Evolutionary conservation across 2,329 filamentous ascomycete species (phyloP).

Genomic region (Diaporthe humulicola): DNA sequence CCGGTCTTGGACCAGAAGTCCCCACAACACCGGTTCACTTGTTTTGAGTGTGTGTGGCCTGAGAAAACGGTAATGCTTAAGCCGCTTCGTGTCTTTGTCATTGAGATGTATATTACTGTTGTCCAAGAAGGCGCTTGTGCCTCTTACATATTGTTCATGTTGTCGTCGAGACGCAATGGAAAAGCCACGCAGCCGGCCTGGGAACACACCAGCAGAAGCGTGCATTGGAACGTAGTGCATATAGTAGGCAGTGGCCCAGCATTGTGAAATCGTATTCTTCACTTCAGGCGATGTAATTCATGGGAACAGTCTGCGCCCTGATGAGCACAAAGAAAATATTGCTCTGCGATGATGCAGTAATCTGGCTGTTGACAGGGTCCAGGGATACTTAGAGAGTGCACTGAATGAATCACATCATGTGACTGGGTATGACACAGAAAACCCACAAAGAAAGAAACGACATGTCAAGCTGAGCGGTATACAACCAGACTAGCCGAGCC

Average conservation of each 20-base stretch:
- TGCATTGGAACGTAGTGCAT: neutral
- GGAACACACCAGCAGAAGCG: fast-evolving
- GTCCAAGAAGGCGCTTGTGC: neutral
- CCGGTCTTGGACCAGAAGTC: neutral
- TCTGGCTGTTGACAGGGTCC: neutral
- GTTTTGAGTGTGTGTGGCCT: neutral
- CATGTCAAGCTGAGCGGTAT: neutral
- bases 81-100: neutral
- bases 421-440: neutral
- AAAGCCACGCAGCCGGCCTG: neutral
- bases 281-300: neutral
- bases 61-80: neutral
- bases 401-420: neutral
- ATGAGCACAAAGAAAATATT: too few species aligned
- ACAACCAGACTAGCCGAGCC: neutral
- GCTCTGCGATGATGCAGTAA: neutral
- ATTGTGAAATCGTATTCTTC: neutral
- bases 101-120: neutral
- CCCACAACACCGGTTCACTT: neutral
- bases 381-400: too few species aligned
- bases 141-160: neutral
- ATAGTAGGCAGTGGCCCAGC: too few species aligned
- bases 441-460: too few species aligned
- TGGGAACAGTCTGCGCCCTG: neutral
- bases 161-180: neutral